Evolutionary conservation across 352 stramenopile genomes (phyloP).

Genomic region (Phytophthora hybrid): DNA sequence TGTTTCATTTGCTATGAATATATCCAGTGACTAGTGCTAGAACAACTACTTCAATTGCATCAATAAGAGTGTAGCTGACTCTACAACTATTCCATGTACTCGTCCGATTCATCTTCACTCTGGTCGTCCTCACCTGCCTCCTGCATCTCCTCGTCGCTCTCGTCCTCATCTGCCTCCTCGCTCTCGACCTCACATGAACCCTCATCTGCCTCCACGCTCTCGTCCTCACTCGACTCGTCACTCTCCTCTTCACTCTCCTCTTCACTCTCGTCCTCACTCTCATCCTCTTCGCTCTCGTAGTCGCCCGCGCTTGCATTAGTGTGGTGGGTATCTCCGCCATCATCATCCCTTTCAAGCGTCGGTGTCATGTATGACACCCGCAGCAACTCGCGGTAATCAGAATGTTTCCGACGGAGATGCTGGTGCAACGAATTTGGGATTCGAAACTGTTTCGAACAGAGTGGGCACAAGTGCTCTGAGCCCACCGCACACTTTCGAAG

Average conservation of each 20-base stretch:
- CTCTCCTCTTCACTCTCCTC: too few species aligned
- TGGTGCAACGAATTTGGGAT: neutral
- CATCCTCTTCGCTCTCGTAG: neutral
- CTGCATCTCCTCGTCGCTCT: neutral
- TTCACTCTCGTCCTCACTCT: neutral
- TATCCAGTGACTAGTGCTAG: too few species aligned
- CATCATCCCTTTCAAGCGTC: too few species aligned
- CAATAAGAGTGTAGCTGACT: too few species aligned
- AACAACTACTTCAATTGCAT: too few species aligned
- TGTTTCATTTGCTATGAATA: too few species aligned
- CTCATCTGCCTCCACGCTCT: too few species aligned
- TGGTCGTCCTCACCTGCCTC: neutral
- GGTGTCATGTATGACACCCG: too few species aligned
- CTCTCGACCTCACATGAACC: too few species aligned
- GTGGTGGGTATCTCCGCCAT: too few species aligned
- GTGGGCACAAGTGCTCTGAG: neutral
- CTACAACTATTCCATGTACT: neutral
- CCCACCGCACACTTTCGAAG: neutral
- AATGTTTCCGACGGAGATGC: neutral
- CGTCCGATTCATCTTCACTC: neutral
- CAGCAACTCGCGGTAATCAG: neutral
- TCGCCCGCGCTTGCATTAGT: too few species aligned
- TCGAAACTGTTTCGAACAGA: neutral
- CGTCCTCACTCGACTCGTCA: neutral
- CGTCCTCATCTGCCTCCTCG: neutral